Evolutionary conservation across 2,329 filamentous ascomycete species (phyloP).

Genomic region (Colletotrichum gigasporum): DNA sequence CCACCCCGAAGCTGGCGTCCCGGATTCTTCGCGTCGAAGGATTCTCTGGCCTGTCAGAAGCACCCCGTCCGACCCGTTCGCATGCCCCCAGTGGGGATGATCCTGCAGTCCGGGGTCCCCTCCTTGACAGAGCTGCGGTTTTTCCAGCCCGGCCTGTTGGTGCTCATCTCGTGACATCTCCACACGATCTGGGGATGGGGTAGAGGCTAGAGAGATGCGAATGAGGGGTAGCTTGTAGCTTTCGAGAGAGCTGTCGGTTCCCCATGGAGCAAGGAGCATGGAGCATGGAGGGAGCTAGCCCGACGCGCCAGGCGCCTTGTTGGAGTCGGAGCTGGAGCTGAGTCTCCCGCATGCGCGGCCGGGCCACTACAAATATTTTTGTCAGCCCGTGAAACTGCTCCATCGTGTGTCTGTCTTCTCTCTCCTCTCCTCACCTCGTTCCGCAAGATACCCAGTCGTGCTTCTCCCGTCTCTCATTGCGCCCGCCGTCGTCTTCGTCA

Average conservation of each 20-base stretch:
- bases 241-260: conserved; percentile 26
- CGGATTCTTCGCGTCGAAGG: conserved; percentile 21
- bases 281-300: conserved; percentile 30
- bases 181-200: conserved; percentile 32
- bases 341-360: conserved; percentile 16
- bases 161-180: conserved; percentile 33
- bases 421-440: conserved; percentile 10
- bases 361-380: conserved; percentile 32
- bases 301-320: conserved; percentile 14
- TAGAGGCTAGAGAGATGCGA: conserved; percentile 17
- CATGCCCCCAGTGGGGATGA: conserved; percentile 17
- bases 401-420: neutral
- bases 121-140: conserved; percentile 25
- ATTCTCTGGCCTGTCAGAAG: conserved; percentile 6
- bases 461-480: conserved; percentile 7
- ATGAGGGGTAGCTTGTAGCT: conserved; percentile 33
- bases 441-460: conserved; percentile 20
- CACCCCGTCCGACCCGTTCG: conserved; percentile 23
- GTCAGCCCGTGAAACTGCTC: conserved; percentile 28
- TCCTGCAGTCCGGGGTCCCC: conserved; percentile 27
- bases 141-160: conserved; percentile 20
- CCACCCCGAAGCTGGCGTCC: conserved; percentile 15
- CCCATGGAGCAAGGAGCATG: too few relatives aligned
- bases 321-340: conserved; percentile 23
- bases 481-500: neutral